A percentile compares a stretch with the other conserved stretches of the same genome.
Evolutionary conservation across 352 stramenopile species (phyloP).

Genomic region (Pythium apleroticum): DNA sequence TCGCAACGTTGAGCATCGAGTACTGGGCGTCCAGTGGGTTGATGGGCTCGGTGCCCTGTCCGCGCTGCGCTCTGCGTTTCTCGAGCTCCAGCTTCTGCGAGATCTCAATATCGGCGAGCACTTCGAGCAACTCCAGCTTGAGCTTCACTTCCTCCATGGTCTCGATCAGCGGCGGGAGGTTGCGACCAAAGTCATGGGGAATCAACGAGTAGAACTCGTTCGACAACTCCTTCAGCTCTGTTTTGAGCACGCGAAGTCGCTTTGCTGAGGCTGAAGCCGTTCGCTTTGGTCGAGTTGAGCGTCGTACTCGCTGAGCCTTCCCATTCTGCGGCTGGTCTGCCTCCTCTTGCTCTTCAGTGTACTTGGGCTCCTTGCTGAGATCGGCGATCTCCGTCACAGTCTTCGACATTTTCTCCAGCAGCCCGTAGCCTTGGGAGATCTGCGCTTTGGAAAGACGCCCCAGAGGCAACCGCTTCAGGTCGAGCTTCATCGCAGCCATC

Average conservation of each 20-base stretch:
- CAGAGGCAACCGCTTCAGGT: constrained; percentile 34
- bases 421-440: constrained; percentile 58
- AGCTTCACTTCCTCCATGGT: constrained; percentile 55
- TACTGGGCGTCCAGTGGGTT: constrained; percentile 61
- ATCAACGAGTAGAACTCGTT: constrained; percentile 75
- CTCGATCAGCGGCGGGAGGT: constrained; percentile 47
- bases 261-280: constrained; percentile 23
- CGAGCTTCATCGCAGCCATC: constrained; percentile 36
- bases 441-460: constrained; percentile 51
- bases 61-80: constrained; percentile 22
- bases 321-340: not conserved
- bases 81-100: constrained; percentile 53
- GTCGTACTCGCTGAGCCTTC: not conserved
- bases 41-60: constrained; percentile 8
- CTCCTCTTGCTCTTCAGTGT: not conserved
- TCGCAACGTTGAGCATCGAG: constrained; percentile 43
- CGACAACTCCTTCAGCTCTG: constrained; percentile 49
- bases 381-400: constrained; percentile 41
- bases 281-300: constrained; percentile 24
- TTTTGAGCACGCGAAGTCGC: constrained; percentile 24
- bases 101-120: constrained; percentile 61
- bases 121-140: constrained; percentile 62
- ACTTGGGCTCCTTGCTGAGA: constrained; percentile 23
- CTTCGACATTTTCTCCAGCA: constrained; percentile 50
- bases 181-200: constrained; percentile 64